A percentile compares a stretch with the other conserved stretches of the same genome.
These are phyloP conservation scores for Oryza glaberrima DNA, from an alignment of 176 grass and related monocot genomes.

Conservation along the genomic window DNA sequence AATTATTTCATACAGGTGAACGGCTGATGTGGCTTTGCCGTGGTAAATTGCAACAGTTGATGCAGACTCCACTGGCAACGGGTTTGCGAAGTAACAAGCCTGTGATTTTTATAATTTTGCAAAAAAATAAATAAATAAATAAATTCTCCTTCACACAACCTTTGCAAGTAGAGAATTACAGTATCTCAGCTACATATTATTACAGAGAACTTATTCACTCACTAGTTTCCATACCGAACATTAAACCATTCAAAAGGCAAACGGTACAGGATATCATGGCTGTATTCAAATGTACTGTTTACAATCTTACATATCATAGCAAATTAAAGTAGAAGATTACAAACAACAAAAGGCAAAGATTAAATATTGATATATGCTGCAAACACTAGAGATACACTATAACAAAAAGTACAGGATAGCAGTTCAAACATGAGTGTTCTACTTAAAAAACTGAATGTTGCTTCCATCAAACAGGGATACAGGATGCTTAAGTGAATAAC, in stretches of 20 bases:
- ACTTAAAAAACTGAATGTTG: not conserved
- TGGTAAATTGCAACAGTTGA: constrained; percentile 45
- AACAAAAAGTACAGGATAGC: not conserved
- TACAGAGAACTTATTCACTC: not conserved
- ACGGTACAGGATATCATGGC: not conserved
- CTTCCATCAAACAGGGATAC: not conserved
- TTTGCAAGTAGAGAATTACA: constrained; percentile 7
- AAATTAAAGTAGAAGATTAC: not conserved
- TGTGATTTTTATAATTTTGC: constrained; percentile 35
- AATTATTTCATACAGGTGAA: constrained; percentile 54
- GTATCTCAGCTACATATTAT: not conserved
- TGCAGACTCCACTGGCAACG: constrained; percentile 70
- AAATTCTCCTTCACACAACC: constrained; percentile 28
- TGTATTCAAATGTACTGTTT: not conserved
- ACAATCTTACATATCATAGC: not conserved
- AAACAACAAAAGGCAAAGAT: constrained; percentile 6
- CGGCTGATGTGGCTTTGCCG: constrained; percentile 29
- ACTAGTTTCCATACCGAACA: constrained; percentile 4
- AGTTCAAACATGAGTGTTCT: constrained; percentile 6
- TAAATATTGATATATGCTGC: not conserved
- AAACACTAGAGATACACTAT: not conserved
- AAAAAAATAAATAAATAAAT: not conserved
- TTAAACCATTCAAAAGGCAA: not conserved
- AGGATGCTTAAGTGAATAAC: not conserved
- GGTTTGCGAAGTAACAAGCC: constrained; percentile 70